These are phyloP conservation scores for Epichloe aotearoae DNA, from an alignment of 2,329 filamentous ascomycete genomes.

Conservation along the genomic window DNA sequence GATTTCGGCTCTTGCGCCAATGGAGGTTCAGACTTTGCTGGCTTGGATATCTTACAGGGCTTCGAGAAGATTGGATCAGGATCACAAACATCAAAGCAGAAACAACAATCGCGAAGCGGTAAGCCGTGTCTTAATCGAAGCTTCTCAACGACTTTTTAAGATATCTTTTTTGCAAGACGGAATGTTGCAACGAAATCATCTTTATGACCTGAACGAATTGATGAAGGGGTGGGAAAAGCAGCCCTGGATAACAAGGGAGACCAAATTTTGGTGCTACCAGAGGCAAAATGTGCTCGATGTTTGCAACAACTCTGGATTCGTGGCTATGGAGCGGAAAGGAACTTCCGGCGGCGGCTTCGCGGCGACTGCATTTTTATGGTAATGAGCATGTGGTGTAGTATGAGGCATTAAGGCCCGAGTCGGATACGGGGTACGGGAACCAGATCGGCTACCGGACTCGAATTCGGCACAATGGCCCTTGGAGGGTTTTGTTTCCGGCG, in stretches of 20 bases:
- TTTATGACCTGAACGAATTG: constrained; percentile 11
- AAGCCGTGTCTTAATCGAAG: constrained; percentile 19
- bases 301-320: not conserved
- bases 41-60: constrained; percentile 60
- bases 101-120: constrained; percentile 16
- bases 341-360: constrained; percentile 15
- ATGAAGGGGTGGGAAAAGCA: constrained; percentile 4
- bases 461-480: not conserved
- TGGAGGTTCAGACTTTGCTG: constrained; percentile 41
- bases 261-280: not conserved
- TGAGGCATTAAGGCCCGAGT: not conserved
- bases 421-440: not conserved
- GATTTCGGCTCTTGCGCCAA: constrained; percentile 31
- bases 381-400: constrained; percentile 10
- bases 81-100: constrained; percentile 16
- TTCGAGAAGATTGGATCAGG: constrained; percentile 59
- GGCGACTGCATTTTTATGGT: constrained; percentile 16
- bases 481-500: not conserved
- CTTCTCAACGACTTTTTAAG: constrained; percentile 20
- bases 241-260: not conserved
- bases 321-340: not conserved
- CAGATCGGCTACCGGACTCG: not conserved
- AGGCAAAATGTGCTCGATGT: not conserved
- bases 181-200: constrained; percentile 5
- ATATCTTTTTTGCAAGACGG: not conserved